These are phyloP conservation scores for Termitomyces sp. DNA, from an alignment of 768 basidiomycete genomes.

Conservation along the genomic window DNA sequence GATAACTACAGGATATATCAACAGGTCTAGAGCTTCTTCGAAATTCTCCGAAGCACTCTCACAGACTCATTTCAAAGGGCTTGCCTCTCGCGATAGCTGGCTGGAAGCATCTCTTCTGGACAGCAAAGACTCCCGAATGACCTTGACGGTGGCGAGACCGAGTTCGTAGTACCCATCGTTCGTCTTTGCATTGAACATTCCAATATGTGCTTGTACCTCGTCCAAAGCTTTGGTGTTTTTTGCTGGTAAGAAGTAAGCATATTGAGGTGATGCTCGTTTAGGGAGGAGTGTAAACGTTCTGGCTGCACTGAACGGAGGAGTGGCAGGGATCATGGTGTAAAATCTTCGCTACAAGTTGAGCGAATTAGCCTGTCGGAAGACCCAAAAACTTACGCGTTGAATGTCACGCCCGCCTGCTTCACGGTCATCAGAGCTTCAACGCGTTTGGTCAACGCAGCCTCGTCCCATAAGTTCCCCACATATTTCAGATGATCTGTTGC, in stretches of 20 bases:
- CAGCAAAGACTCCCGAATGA: conserved; percentile 54
- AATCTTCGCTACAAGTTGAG: conserved; percentile 43
- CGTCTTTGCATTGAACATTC: conserved; percentile 76
- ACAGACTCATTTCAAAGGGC: neutral
- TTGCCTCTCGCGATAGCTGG: neutral
- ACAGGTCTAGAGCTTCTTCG: neutral
- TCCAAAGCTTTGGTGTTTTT: conserved; percentile 65
- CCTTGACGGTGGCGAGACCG: conserved; percentile 59
- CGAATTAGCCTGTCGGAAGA: neutral
- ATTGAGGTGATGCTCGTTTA: conserved; percentile 38
- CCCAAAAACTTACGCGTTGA: conserved; percentile 55
- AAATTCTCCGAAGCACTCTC: neutral
- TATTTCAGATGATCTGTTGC: conserved; percentile 88
- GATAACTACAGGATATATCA: neutral
- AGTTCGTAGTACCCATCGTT: conserved; percentile 92
- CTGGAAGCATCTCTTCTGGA: conserved; percentile 18
- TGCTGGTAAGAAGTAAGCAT: conserved; percentile 54
- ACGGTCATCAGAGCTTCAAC: conserved; percentile 57
- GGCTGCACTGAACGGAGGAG: conserved; percentile 45
- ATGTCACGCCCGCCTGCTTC: conserved; percentile 60
- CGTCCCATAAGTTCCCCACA: conserved; percentile 83
- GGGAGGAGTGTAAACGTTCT: conserved; percentile 84
- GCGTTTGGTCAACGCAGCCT: conserved; percentile 51
- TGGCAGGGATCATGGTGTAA: conserved; percentile 73
- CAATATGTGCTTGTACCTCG: conserved; percentile 81